Conservation (phyloP, 1,139 yeast genomes). For the Diutina mesorugosa region DNA sequence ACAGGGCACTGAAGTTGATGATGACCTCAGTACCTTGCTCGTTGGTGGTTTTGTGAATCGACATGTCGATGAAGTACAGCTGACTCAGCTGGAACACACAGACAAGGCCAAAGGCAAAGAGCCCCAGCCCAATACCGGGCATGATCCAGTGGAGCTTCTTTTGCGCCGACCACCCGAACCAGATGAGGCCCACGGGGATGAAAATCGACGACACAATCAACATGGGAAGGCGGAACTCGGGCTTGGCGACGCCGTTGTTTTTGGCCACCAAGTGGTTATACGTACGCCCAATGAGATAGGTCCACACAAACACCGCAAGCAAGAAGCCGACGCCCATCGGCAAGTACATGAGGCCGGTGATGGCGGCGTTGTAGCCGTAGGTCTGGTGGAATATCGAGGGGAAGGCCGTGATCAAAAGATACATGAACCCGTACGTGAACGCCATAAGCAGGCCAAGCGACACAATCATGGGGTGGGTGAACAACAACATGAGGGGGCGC, state of each 20-base stretch:
- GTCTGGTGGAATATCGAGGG: conserved; percentile 34
- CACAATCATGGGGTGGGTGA: conserved; percentile 47
- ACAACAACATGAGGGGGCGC: conserved; percentile 40
- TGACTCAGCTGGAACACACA: conserved; percentile 50
- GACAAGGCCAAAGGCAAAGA: conserved; percentile 45
- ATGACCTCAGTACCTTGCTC: background rate
- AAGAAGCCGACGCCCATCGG: conserved; percentile 41
- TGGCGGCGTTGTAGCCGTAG: conserved; percentile 36
- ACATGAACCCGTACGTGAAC: conserved; percentile 50
- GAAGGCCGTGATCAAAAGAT: conserved; percentile 45
- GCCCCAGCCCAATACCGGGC: conserved; percentile 41
- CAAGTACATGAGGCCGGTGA: conserved; percentile 44
- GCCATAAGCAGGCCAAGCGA: conserved; percentile 35
- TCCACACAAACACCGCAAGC: conserved; percentile 33
- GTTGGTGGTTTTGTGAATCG: conserved; percentile 23
- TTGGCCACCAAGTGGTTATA: conserved; percentile 20
- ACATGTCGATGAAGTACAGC: conserved; percentile 51
- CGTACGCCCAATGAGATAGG: conserved; percentile 23
- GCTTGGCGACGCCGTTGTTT: conserved; percentile 42
- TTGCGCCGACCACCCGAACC: conserved; percentile 58
- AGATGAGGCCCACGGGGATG: conserved; percentile 38
- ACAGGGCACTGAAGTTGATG: conserved; percentile 35
- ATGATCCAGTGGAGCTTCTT: conserved; percentile 38
- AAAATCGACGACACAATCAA: conserved; percentile 30
- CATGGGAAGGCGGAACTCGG: conserved; percentile 41